phyloP scores from a whole-genome alignment of 2,329 filamentous ascomycete species.

The Diaporthe amygdali region DNA sequence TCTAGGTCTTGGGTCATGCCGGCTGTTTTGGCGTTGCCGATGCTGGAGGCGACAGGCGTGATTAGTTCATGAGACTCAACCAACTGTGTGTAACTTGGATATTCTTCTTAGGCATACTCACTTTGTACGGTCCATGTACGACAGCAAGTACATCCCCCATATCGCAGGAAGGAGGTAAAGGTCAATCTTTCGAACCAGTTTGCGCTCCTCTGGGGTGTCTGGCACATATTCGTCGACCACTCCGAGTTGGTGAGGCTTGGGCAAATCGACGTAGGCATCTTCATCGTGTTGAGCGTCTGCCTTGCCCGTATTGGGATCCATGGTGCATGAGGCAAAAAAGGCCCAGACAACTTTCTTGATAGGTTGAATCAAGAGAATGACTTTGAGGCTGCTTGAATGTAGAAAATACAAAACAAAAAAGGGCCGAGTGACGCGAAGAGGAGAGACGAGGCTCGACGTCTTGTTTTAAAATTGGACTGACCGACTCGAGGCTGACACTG shows the following conservation, averaged over 20 bases:
- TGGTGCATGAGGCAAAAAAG: neutral
- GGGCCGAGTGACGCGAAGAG: neutral
- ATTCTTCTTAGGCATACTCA: conserved; percentile 32
- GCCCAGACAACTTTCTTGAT: neutral
- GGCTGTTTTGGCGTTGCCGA: conserved; percentile 47
- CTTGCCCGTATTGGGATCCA: conserved; percentile 15
- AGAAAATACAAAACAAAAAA: neutral
- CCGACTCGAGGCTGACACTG: neutral
- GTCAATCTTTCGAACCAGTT: conserved; percentile 41
- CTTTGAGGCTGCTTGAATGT: neutral
- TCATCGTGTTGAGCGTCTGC: conserved; percentile 3
- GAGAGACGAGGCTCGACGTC: neutral
- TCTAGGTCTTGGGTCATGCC: conserved; percentile 47
- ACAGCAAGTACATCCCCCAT: conserved; percentile 46
- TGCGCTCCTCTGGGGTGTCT: conserved; percentile 19
- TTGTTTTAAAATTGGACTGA: neutral
- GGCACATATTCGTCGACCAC: conserved; percentile 8
- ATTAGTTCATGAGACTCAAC: neutral
- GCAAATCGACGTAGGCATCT: neutral
- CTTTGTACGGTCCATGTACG: conserved; percentile 51
- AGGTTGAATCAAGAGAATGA: neutral
- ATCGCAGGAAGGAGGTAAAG: conserved; percentile 44
- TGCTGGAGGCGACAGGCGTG: neutral
- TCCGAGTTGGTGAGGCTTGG: neutral
- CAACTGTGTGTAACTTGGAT: neutral